phyloP scores from a whole-genome alignment of 1,139 yeast genomes.

The Hyphopichia pseudoburtonii region DNA sequence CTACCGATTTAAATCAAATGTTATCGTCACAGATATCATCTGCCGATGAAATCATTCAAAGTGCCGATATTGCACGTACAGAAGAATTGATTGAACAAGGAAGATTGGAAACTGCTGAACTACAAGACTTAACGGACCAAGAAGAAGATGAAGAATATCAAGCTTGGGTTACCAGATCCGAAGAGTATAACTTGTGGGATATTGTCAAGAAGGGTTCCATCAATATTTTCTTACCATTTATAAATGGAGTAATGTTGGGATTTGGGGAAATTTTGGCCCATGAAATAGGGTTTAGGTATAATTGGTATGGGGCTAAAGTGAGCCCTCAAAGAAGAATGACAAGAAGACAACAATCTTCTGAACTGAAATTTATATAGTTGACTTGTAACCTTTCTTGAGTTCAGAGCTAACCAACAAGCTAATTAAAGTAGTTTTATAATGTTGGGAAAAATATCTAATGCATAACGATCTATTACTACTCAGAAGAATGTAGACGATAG shows the following conservation, averaged over 20 bases:
- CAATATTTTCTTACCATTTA: conserved; percentile 79
- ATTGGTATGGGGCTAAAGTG: conserved; percentile 77
- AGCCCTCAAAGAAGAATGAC: conserved; percentile 38
- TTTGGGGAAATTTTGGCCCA: conserved; percentile 96
- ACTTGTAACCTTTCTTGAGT: too few species aligned
- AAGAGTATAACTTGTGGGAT: conserved; percentile 26
- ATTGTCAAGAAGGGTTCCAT: conserved; percentile 57
- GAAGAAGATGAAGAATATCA: conserved; percentile 10
- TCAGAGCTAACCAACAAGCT: too few species aligned
- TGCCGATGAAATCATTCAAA: conserved; percentile 7
- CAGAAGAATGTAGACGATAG: too few species aligned
- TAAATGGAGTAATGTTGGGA: conserved; percentile 95
- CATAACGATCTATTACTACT: too few species aligned
- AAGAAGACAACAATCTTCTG: conserved; percentile 12
- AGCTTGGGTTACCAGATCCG: neutral
- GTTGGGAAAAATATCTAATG: too few species aligned
- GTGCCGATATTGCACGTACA: conserved; percentile 21
- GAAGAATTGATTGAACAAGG: conserved; percentile 22
- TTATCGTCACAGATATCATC: conserved; percentile 4
- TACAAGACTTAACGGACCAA: conserved; percentile 2
- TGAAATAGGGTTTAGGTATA: conserved; percentile 79
- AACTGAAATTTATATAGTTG: conserved; percentile 18
- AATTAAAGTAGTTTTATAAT: too few species aligned
- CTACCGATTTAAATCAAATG: conserved; percentile 4
- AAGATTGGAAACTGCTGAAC: conserved; percentile 9